Evolutionary conservation across 2,329 filamentous ascomycete genomes (phyloP), one percentile per base, ranked within the genome.

Genomic region (Teratosphaeria nubilosa): DNA sequence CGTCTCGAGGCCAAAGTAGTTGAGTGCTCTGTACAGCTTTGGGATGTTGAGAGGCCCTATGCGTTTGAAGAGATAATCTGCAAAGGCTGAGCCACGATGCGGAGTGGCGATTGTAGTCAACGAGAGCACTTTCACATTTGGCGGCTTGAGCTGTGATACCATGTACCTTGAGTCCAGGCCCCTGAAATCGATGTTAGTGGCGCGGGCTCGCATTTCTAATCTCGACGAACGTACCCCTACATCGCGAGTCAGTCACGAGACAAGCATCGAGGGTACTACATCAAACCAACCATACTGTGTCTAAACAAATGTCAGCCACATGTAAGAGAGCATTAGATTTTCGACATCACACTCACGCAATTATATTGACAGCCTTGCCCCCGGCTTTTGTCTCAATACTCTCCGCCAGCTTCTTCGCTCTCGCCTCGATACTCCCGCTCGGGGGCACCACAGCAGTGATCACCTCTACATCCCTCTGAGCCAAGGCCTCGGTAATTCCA

Each of bases 51-150:
- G 76, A 14, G 72, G 68, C 41, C 82, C 82, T 57, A 86, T 82
- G 48, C 76, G 76, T 5, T 82, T 75, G 64, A 86, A 78, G 59
- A 84, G 73, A 68, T 82, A 82, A 68, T 86, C 83, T 50, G 83
- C 83, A 61, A 85, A 82, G 5, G 82, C 77, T 27, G 81, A 84
- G 3, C 82, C 82, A 71, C 78, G 72, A 72, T 86, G 83, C 0
- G 83, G 83, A 14, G 80, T 82, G 2, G 83, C 82, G 58, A 86
- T 79, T 0, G 83, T 86, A 0, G 83, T 86, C 63, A 86, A 69
- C 0, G 82, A 85, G 41, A 91, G 78, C 59, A 96, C 88, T 69
- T 89, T 90, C 63, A 96, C 89, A 55, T 85, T 82, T 2, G 75
- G 73, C 10, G 82, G 82, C 54, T 77, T 76, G 24, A 86, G 71